Evolutionary conservation across 2,329 filamentous ascomycete species (phyloP), one percentile per base, ranked within the genome.

Genomic region (Alternaria solani): DNA sequence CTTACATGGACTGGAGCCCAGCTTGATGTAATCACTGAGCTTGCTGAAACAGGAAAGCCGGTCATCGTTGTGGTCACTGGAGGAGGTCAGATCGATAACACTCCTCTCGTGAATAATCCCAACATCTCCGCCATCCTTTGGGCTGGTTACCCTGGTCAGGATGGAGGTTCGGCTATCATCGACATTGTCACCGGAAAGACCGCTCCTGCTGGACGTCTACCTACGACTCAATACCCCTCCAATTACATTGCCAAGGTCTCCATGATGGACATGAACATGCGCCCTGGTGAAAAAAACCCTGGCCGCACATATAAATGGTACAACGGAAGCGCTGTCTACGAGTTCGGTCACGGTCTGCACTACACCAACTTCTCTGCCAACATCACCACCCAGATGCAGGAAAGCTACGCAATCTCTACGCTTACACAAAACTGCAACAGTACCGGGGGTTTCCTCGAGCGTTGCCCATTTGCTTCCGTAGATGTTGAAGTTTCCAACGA

Each of bases 241-340:
- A 74, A 75, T 16, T 89, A 87, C 67, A 79, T 82, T 3, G 71
- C 80, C 12, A 74, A 83, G 42, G 81, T 87, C 1, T 81, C 82
- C 0, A 85, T 86, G 79, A 87, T 83, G 0, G 80, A 88, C 61
- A 88, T 88, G 86, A 76, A 77, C 8, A 76, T 89, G 34, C 82
- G 85, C 2, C 84, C 85, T 5, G 78, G 79, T 57, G 67, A 65
- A 14, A 73, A 74, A 2, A 78, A 77, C 5, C 85, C 86, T 0
- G 85, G 86, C 16, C 78, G 86, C 2, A 89, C 87, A 0, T 88
- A 89, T 68, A 83, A 82, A 63, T 89, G 86, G 86, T 89, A 86
- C 70, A 78, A 80, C 5, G 78, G 80, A 32, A 75, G 77, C 26
- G 78, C 83, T 0, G 79, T 86, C 4, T 81, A 84, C 47, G 81